Evolutionary conservation across 1,139 yeast genomes (phyloP), one percentile per base, ranked within the genome.

Genomic region (Yamadazyma conglobata): DNA sequence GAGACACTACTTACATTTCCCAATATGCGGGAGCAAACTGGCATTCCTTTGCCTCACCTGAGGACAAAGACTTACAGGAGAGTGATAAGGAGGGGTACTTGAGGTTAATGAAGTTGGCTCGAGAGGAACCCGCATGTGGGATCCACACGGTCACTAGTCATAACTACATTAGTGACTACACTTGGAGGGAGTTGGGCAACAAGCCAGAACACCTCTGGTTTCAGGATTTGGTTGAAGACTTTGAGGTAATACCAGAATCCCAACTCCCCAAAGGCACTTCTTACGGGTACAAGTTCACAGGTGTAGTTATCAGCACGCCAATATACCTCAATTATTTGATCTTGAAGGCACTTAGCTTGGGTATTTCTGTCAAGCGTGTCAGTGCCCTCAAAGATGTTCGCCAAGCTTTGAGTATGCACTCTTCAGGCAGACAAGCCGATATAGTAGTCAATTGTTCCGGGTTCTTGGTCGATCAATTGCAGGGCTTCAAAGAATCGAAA

Each of bases 251-350:
- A 2, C 44, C 50, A 1, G 28, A 35, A 1, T 32, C 40, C 2
- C 64, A 70, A 17, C 53, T 68, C 16, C 65, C 53, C 15, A 42
- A 39, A 0, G 69, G 56, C 2, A 46, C 53, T 10, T 48, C 46
- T 1, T 59, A 53, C 38, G 81, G 78, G 2, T 60, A 48, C 33
- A 52, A 48, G 28, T 76, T 52, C 44, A 62, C 59, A 27, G 75
- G 79, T 0, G 58, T 76, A 29, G 72, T 73, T 24, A 62, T 76
- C 25, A 58, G 75, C 8, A 71, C 71, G 3, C 67, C 75, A 10
- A 56, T 66, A 15, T 77, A 77, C 43, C 56, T 76, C 37, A 56
- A 67, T 12, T 76, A 57, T 46, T 52, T 77, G 17, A 50, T 64
- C 19, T 58, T 56, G 27, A 57, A 64, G 41, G 62, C 71, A 35